These are phyloP conservation scores for Plantago ovata DNA, from an alignment of 257 asterid species.

Conservation along the genomic window DNA sequence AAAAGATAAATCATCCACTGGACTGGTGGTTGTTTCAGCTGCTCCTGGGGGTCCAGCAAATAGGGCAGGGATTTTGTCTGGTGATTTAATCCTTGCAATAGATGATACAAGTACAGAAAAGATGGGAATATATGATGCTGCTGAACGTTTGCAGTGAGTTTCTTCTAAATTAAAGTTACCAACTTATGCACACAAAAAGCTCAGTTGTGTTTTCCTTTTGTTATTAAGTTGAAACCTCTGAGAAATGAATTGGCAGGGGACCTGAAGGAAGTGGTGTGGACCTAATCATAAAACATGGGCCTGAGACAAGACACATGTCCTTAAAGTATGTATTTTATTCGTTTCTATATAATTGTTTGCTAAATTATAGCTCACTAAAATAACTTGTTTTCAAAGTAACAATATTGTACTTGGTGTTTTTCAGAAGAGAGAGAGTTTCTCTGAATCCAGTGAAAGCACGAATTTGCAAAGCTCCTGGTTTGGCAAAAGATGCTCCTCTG, in stretches of 20 bases:
- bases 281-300: slow-evolving; percentile 57
- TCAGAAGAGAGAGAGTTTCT: slow-evolving; percentile 80
- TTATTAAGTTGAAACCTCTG: slow-evolving; percentile 15
- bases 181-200: too few relatives aligned
- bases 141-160: slow-evolving; percentile 88
- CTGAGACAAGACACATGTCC: slow-evolving; percentile 58
- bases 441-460: slow-evolving; percentile 92
- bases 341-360: slow-evolving; percentile 6
- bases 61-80: slow-evolving; percentile 80
- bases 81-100: slow-evolving; percentile 79
- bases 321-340: slow-evolving; percentile 49
- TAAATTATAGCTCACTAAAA: too few relatives aligned
- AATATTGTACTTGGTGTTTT: slow-evolving; percentile 28
- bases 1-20: slow-evolving; percentile 58
- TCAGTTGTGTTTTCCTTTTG: not conserved
- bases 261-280: slow-evolving; percentile 91
- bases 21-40: slow-evolving; percentile 81
- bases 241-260: slow-evolving; percentile 64
- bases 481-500: slow-evolving; percentile 55
- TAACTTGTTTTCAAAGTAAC: slow-evolving; percentile 18
- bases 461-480: slow-evolving; percentile 64
- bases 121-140: slow-evolving; percentile 94
- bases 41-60: slow-evolving; percentile 96
- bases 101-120: slow-evolving; percentile 69
- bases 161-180: slow-evolving; percentile 3